Evolutionary conservation across 179 eudicot species (phyloP), one percentile per base, ranked within the genome.

Genomic region (Beta lomatogona): DNA sequence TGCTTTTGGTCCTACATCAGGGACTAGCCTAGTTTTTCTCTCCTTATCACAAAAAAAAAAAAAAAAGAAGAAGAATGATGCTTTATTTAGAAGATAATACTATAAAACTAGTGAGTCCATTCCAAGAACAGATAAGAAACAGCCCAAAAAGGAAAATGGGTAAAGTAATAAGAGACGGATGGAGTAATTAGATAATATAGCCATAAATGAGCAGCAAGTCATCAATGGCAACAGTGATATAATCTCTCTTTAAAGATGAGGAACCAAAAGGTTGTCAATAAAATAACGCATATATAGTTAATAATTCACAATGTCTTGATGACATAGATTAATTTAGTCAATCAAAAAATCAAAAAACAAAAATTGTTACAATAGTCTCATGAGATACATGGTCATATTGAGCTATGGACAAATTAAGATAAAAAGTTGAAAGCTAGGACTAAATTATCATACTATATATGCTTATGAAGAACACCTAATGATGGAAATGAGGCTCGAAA

Each of bases 401-500:
- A 71, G 15, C 55, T 41, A 71, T 71, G 75, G 7, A 71, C 52
- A 71, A 36, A 36, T 36, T 2, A n/a, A 50, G 18, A 71, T 52
- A 57, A 50, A 4, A 15, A 41, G 19, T 41, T 19, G 12, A 12
- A 41, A 77, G 46, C 59, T 77, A 65, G 0, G 4, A 22, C 60
- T 77, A 64, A 19, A 76, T 9, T 21, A 61, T 21, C 22, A 11
- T 64, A 25, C 46, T 66, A 65, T 31, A 14, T 13, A 18, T 15
- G 16, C 31, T 44, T 53, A 80, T 16, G 83, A 73, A 6, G 86
- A 84, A 66, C 76, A 81, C 13, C 75, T 77, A 57, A 85, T 85
- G 80, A 81, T 77, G 28, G 84, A 59, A 1, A 85, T 73, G 19
- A 85, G 87, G 61, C 84, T 85, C 6, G 79, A 74, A 50, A 85